phyloP scores from a whole-genome alignment of 352 stramenopile genomes.

The Halophytophthora batemanensis region DNA sequence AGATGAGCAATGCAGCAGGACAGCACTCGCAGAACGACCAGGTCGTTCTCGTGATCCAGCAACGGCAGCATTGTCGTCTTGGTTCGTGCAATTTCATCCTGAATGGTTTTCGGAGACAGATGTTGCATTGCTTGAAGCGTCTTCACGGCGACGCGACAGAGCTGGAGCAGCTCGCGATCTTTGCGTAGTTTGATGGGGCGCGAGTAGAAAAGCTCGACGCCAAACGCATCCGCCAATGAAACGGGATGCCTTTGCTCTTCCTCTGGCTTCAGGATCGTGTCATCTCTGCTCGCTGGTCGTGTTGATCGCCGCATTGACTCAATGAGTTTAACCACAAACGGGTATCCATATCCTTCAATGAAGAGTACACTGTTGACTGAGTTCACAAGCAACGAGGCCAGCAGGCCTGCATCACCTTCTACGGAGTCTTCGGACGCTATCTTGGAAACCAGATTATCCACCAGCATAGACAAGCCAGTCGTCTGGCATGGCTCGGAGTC shows the following conservation, averaged over 20 bases:
- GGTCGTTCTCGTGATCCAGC: slow-evolving; percentile 17
- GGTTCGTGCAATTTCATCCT: slow-evolving; percentile 18
- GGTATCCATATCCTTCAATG: slow-evolving; percentile 14
- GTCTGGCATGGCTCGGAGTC: slow-evolving; percentile 8
- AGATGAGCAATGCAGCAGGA: slow-evolving; percentile 14
- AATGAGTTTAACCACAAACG: slow-evolving; percentile 17
- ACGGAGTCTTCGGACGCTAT: slow-evolving; percentile 7
- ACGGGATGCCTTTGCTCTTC: neutral
- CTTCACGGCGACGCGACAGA: slow-evolving; percentile 10
- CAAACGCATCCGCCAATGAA: slow-evolving; percentile 1
- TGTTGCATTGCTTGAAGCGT: slow-evolving; percentile 11
- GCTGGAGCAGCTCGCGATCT: slow-evolving; percentile 15
- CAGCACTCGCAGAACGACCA: slow-evolving; percentile 10
- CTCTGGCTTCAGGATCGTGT: neutral
- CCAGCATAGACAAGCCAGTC: slow-evolving; percentile 14
- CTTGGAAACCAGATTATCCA: slow-evolving; percentile 13
- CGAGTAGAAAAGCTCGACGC: slow-evolving; percentile 13
- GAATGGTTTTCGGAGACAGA: slow-evolving; percentile 8
- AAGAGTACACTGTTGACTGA: slow-evolving; percentile 6
- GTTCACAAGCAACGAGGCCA: slow-evolving; percentile 15
- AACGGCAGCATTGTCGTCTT: slow-evolving; percentile 17
- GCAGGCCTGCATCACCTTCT: slow-evolving; percentile 12
- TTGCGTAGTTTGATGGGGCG: slow-evolving; percentile 1
- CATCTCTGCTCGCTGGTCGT: neutral
- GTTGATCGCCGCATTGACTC: slow-evolving; percentile 9